Base-by-base conservation (phyloP, 202 grass and related monocot species). In the Miscanthus sacchariflorus region DNA sequence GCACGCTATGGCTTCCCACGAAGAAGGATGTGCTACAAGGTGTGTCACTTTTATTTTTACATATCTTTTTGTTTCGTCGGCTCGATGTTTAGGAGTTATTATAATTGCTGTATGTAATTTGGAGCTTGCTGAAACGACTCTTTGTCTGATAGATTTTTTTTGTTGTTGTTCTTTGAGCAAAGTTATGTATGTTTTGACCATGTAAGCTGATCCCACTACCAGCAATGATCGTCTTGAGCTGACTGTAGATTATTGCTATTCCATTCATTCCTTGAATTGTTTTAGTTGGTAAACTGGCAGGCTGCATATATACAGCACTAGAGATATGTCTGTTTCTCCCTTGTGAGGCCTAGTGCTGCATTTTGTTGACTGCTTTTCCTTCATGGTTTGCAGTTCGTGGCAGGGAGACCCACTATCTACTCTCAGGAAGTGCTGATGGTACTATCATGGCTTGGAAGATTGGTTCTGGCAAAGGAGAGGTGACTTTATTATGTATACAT, bases 391-490 rank as follows among this genome's bases (percentile, higher is more conserved):
- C 90, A 96, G 94, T 91, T 90, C 79, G 33, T 33, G 23, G 68
- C 36, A 87, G 25, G 77, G 86, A 93, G 52, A 61, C 79, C 39
- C 86, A 96, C 77, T 93, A 92, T 86, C 84, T 99, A 27, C 73
- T 99, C 15, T 99, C 94, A 3, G 93, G 94, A 58, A 92, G 93
- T 92, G 89, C 91, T 85, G 97, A 99, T 85, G 97, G 94, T 66
- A 80, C 74, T 61, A 93, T 99, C 83, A 90, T 96, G 61, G 88
- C 86, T 70, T 93, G 94, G 93, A 90, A 93, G 76, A 90, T 99
- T 74, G 74, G 78, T 89, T 88, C 88, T 87, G 88, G 90, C 64
- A 91, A 88, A 93, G 84, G 76, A 93, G 72, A 95, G 89, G 96
- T 99, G 21, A 71, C 46, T 18, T 81, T 33, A 12, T 68, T n/a